Evolutionary conservation across 2,329 filamentous ascomycete species (phyloP).

Genomic region (Colletotrichum camelliae): DNA sequence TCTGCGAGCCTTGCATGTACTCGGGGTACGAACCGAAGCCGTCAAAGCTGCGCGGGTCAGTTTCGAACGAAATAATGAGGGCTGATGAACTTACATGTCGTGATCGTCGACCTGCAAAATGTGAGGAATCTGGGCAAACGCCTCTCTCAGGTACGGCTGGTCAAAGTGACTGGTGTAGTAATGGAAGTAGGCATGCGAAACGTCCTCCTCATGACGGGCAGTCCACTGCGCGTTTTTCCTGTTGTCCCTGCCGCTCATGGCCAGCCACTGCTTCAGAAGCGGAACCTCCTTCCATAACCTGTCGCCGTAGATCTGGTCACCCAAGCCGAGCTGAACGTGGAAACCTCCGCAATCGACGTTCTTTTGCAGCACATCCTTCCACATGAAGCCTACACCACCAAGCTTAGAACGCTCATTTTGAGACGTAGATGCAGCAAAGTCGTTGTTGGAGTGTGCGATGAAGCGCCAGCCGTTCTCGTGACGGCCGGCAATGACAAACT

Average conservation of each 20-base stretch:
- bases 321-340: slow-evolving; percentile 89
- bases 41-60: slow-evolving; percentile 72
- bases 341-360: slow-evolving; percentile 96
- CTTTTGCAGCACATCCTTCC: slow-evolving; percentile 98
- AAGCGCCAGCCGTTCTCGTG: slow-evolving; percentile 95
- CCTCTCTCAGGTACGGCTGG: slow-evolving; percentile 91
- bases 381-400: slow-evolving; percentile 94
- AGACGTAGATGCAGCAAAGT: slow-evolving; percentile 88
- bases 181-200: slow-evolving; percentile 96
- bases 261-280: slow-evolving; percentile 91
- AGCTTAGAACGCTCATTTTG: slow-evolving; percentile 85
- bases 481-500: slow-evolving; percentile 92
- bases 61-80: background rate
- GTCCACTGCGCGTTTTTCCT: slow-evolving; percentile 92
- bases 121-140: slow-evolving; percentile 96
- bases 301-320: slow-evolving; percentile 95
- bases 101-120: slow-evolving; percentile 94
- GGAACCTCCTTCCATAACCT: slow-evolving; percentile 96
- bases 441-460: slow-evolving; percentile 93
- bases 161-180: slow-evolving; percentile 99
- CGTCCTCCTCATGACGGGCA: slow-evolving; percentile 92
- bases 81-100: slow-evolving; percentile 78
- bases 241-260: slow-evolving; percentile 90
- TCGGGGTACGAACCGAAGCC: slow-evolving; percentile 97
- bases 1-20: slow-evolving; percentile 96